Evolutionary conservation across 768 basidiomycete genomes (phyloP).

Genomic region (Tephrocybe sp.): DNA sequence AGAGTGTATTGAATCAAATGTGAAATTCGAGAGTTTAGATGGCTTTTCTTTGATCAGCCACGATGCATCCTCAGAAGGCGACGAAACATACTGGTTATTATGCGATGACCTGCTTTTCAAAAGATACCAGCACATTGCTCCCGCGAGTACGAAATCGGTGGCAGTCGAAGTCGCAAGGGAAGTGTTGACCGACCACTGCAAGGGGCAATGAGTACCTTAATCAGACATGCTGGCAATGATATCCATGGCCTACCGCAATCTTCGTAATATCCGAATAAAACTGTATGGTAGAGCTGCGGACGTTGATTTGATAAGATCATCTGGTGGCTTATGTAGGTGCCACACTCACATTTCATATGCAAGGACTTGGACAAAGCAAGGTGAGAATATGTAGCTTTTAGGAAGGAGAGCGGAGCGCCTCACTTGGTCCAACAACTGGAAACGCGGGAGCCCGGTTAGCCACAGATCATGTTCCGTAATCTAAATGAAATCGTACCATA

Average conservation of each 20-base stretch:
- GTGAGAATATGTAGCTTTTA: not conserved
- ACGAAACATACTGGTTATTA: conserved; percentile 15
- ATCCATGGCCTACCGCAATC: not conserved
- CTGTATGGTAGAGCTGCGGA: conserved; percentile 27
- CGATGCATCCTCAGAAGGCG: not conserved
- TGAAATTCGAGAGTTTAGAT: conserved; percentile 29
- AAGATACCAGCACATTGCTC: conserved; percentile 31
- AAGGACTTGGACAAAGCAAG: conserved; percentile 21
- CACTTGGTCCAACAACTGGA: conserved; percentile 32
- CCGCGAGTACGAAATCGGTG: conserved; percentile 41
- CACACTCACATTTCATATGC: conserved; percentile 32
- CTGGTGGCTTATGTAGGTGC: not conserved
- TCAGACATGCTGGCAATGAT: not conserved
- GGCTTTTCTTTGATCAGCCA: conserved; percentile 7
- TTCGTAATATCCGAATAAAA: conserved; percentile 15
- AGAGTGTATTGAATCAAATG: conserved; percentile 28
- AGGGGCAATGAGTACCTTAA: not conserved
- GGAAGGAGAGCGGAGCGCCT: not conserved
- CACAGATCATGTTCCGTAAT: not conserved
- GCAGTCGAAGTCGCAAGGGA: conserved; percentile 39
- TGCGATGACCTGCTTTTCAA: conserved; percentile 27
- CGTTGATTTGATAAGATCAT: not conserved
- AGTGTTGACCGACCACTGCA: conserved; percentile 39
- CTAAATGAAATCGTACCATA: conserved; percentile 27
- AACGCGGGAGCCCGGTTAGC: not conserved